Conservation (phyloP, 805 yeast species). For the Lipomyces yamanashiensis region DNA sequence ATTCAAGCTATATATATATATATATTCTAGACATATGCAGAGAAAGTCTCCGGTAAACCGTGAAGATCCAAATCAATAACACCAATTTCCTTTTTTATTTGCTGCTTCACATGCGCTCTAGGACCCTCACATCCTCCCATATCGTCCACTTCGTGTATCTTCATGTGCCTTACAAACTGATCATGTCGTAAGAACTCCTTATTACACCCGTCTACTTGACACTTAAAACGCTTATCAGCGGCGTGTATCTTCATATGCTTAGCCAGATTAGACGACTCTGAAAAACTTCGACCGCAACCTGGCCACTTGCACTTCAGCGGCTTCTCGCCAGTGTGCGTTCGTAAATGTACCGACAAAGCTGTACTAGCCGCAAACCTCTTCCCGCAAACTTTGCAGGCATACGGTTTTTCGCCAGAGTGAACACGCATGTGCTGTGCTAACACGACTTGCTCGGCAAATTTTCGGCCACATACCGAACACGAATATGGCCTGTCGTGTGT, state of each 20-base stretch:
- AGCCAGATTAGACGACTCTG: slow-evolving; percentile 85
- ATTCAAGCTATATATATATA: neutral
- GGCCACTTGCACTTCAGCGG: slow-evolving; percentile 81
- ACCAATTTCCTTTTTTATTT: neutral
- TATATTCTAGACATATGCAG: neutral
- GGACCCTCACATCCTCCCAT: slow-evolving; percentile 10
- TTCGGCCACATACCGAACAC: slow-evolving; percentile 70
- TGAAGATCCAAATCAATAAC: slow-evolving; percentile 4
- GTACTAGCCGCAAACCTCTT: slow-evolving; percentile 83
- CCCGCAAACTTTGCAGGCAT: slow-evolving; percentile 69
- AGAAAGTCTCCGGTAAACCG: neutral
- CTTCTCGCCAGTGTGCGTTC: slow-evolving; percentile 90
- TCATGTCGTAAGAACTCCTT: slow-evolving; percentile 40
- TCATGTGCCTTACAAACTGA: slow-evolving; percentile 40
- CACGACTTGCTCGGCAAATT: slow-evolving; percentile 77
- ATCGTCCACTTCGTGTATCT: slow-evolving; percentile 27
- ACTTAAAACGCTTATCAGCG: slow-evolving; percentile 35
- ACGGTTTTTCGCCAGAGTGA: slow-evolving; percentile 92
- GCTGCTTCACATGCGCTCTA: neutral
- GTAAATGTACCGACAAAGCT: slow-evolving; percentile 76
- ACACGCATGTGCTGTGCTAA: slow-evolving; percentile 79
- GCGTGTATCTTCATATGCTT: slow-evolving; percentile 85
- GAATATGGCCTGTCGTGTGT: slow-evolving; percentile 80
- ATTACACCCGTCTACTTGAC: slow-evolving; percentile 38
- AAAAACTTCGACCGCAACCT: slow-evolving; percentile 81